Conservation (phyloP, 805 yeast genomes). For the Grigorovia humatica region DNA sequence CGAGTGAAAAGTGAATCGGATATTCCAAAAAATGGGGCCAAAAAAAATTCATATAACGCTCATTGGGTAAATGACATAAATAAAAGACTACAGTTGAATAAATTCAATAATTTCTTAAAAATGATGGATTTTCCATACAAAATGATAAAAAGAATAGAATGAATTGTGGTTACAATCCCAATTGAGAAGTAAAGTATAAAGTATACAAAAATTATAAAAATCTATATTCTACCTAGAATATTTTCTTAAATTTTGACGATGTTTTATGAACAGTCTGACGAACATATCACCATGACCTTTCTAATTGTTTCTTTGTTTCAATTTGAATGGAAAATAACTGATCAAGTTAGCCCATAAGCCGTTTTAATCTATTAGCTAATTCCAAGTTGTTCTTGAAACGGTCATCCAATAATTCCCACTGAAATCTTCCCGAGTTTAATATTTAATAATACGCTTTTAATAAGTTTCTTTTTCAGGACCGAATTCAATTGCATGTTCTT, state of each 20-base stretch:
- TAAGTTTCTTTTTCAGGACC: constrained; percentile 14
- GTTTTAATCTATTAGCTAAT: background rate
- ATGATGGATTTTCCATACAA: constrained; percentile 4
- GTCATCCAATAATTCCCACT: background rate
- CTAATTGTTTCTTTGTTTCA: background rate
- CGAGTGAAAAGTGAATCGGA: background rate
- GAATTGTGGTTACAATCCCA: background rate
- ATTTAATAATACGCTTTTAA: background rate
- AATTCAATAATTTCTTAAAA: constrained; percentile 1
- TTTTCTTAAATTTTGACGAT: too few species aligned
- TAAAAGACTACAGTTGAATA: background rate
- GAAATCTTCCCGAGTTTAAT: background rate
- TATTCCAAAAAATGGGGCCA: background rate
- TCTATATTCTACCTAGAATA: too few species aligned
- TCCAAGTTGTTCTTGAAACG: background rate
- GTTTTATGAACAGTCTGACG: background rate
- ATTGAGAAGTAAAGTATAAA: too few species aligned
- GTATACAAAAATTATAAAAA: background rate
- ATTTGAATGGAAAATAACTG: background rate
- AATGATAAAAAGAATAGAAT: background rate
- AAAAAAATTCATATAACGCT: background rate
- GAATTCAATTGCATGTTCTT: constrained; percentile 12
- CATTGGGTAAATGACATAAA: constrained; percentile 6
- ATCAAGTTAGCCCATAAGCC: background rate
- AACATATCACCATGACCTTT: too few species aligned